A percentile compares a stretch with the other conserved stretches of the same genome.
Evolutionary conservation across 208 protist species (phyloP).

Genomic region (Trypanosoma melophagium): DNA sequence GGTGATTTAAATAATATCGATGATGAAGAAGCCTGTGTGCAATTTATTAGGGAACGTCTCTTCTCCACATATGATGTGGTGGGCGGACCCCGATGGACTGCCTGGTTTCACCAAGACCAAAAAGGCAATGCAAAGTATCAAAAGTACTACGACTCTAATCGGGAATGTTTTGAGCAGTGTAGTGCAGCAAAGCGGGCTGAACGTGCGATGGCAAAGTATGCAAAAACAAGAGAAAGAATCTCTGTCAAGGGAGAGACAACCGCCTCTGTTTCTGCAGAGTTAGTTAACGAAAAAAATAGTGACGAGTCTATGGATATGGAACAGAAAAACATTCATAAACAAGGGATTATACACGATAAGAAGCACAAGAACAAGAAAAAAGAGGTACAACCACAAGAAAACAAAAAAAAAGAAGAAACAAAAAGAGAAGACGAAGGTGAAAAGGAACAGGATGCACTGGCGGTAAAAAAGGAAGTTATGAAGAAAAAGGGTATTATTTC

Average conservation of each 20-base stretch:
- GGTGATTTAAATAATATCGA: constrained; percentile 78
- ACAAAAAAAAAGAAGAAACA: too few relatives aligned
- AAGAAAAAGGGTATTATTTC: constrained; percentile 48
- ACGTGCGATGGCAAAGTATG: constrained; percentile 42
- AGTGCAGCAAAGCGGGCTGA: constrained; percentile 35
- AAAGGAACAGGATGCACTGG: constrained; percentile 37
- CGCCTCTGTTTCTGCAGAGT: too few relatives aligned
- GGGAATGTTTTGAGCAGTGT: constrained; percentile 34
- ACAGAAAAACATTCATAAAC: too few relatives aligned
- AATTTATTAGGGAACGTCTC: constrained; percentile 54
- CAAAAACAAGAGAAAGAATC: constrained; percentile 21
- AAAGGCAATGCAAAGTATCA: constrained; percentile 27
- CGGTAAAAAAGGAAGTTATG: constrained; percentile 29
- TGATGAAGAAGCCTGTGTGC: constrained; percentile 79
- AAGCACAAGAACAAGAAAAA: too few relatives aligned
- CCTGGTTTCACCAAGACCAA: constrained; percentile 66
- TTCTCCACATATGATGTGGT: constrained; percentile 85
- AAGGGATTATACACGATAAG: too few relatives aligned
- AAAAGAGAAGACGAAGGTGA: neutral
- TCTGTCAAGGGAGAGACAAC: too few relatives aligned
- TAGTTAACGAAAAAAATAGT: too few relatives aligned
- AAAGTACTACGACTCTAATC: constrained; percentile 45
- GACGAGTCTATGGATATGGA: too few relatives aligned
- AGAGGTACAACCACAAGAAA: too few relatives aligned
- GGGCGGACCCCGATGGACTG: constrained; percentile 81